Conservation (phyloP, 23 red algal genomes). For the Gracilaria gracilis region DNA sequence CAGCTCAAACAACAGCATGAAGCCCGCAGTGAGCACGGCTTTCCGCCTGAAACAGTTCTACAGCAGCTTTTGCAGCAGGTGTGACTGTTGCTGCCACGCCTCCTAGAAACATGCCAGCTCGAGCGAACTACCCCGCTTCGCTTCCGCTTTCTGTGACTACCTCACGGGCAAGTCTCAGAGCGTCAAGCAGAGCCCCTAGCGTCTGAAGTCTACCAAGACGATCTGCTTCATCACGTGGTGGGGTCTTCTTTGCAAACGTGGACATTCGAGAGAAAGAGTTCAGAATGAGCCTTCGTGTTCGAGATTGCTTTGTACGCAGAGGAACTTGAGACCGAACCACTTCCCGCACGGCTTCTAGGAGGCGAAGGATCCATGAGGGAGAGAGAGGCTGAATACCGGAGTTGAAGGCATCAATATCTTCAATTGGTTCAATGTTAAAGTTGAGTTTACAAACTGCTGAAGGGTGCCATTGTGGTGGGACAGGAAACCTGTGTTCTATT, state of each 20-base stretch:
- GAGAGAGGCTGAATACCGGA: constrained; percentile 38
- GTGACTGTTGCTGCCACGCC: constrained; percentile 58
- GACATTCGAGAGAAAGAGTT: constrained; percentile 54
- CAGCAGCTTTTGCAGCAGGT: constrained; percentile 76
- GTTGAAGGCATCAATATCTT: constrained; percentile 46
- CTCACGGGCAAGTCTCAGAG: constrained; percentile 61
- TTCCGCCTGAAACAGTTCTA: constrained; percentile 76
- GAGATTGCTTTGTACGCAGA: constrained; percentile 43
- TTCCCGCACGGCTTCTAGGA: constrained; percentile 50
- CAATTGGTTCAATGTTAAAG: constrained; percentile 54
- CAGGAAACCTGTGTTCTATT: constrained; percentile 19
- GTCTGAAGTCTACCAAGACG: constrained; percentile 47
- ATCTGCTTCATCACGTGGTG: constrained; percentile 42
- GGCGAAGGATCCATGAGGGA: constrained; percentile 35
- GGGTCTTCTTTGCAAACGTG: constrained; percentile 14
- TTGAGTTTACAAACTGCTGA: constrained; percentile 70
- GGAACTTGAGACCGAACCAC: constrained; percentile 50
- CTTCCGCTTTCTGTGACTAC: constrained; percentile 57
- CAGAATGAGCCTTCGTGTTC: constrained; percentile 40
- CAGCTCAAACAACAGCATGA: constrained; percentile 31
- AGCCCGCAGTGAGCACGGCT: constrained; percentile 68
- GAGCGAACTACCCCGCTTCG: constrained; percentile 67
- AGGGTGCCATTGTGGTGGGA: constrained; percentile 55
- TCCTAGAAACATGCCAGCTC: constrained; percentile 42
- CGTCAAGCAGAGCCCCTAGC: constrained; percentile 59